phyloP scores from a whole-genome alignment of 2,329 filamentous ascomycete genomes.

The Diaporthe aspalathi region DNA sequence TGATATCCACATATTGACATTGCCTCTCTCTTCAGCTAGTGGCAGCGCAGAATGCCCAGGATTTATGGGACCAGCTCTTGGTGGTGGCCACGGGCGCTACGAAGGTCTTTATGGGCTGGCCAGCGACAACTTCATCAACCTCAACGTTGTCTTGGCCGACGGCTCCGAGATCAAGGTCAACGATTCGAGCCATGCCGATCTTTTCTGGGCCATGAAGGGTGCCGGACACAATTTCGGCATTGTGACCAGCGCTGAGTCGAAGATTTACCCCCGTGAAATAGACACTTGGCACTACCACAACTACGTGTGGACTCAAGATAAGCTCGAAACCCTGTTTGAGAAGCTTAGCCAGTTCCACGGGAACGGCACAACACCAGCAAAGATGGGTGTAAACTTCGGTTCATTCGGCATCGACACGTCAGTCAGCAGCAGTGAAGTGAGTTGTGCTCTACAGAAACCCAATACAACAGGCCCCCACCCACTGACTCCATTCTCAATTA shows the following conservation, averaged over 20 bases:
- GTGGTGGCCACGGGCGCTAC: background rate
- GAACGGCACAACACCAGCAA: background rate
- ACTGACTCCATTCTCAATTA: background rate
- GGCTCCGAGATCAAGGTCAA: background rate
- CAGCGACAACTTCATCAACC: background rate
- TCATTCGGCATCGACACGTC: background rate
- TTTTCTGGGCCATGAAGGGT: conserved; percentile 57
- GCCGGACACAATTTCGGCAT: conserved; percentile 42
- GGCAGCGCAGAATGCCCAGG: background rate
- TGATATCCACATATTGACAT: background rate
- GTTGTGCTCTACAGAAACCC: background rate
- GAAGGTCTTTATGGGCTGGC: background rate
- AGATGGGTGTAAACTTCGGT: background rate
- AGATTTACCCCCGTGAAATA: background rate
- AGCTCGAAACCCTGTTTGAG: background rate
- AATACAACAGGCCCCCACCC: no score
- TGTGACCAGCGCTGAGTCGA: background rate
- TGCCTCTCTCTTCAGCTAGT: background rate
- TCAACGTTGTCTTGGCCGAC: background rate
- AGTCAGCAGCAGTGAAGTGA: background rate
- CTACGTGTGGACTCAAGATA: conserved; percentile 9
- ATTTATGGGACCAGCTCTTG: background rate
- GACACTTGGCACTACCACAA: background rate
- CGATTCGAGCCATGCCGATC: conserved; percentile 45
- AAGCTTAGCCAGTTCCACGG: background rate